Conservation (phyloP, 345 rosid genomes). For the Eucalyptus virginea region DNA sequence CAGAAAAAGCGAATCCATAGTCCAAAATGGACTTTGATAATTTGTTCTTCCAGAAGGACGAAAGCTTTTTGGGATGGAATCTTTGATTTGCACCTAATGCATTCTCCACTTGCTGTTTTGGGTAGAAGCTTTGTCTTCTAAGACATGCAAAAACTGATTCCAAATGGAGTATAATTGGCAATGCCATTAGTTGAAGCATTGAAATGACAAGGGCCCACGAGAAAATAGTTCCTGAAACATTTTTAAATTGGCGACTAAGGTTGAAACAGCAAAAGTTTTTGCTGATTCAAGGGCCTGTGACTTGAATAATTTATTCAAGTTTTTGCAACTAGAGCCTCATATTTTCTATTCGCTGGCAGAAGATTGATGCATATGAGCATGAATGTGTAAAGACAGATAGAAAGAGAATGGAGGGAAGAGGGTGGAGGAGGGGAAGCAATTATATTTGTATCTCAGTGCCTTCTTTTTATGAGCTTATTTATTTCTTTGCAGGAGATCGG, state of each 20-base stretch:
- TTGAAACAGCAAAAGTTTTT: background rate
- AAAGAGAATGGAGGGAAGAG: background rate
- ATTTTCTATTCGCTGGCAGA: background rate
- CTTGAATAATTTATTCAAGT: background rate
- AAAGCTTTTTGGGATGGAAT: background rate
- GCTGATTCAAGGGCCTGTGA: background rate
- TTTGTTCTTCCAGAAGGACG: background rate
- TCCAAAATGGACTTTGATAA: background rate
- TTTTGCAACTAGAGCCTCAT: background rate
- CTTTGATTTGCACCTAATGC: background rate
- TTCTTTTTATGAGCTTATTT: background rate
- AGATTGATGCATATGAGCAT: background rate
- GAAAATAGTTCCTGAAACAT: background rate
- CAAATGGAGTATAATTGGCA: background rate
- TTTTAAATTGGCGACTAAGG: background rate
- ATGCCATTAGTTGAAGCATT: background rate
- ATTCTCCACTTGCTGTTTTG: background rate
- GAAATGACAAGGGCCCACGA: background rate
- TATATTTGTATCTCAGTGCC: background rate
- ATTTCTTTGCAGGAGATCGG: conserved; percentile 24
- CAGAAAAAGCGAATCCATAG: background rate
- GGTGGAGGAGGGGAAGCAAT: background rate
- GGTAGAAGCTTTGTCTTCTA: background rate
- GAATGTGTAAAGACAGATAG: background rate
- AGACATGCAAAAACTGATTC: background rate